Conservation (phyloP, 179 eudicot species). For the Monotropa hypopitys region DNA sequence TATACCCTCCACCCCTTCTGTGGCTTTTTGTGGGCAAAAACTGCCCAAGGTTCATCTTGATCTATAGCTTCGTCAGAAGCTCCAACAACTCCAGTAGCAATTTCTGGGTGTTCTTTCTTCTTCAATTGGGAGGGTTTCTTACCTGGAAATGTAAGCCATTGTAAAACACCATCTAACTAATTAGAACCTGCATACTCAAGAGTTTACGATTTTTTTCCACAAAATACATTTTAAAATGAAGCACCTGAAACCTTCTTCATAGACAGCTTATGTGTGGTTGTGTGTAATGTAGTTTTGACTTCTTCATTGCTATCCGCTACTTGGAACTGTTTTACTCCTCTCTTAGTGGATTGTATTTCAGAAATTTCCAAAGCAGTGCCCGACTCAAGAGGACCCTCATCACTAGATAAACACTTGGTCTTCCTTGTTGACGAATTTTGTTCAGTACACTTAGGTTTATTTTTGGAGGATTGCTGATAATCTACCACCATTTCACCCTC, state of each 20-base stretch:
- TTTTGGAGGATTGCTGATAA: constrained; percentile 6
- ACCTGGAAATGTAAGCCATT: constrained; percentile 17
- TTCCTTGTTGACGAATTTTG: constrained; percentile 14
- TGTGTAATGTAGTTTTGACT: constrained; percentile 14
- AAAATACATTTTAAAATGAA: background rate
- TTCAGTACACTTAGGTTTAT: constrained; percentile 3
- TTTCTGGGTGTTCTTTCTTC: constrained; percentile 26
- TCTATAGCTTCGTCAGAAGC: constrained; percentile 18
- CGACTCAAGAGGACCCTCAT: constrained; percentile 2
- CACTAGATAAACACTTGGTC: constrained; percentile 9
- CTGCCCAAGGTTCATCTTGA: constrained; percentile 73
- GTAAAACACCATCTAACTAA: background rate
- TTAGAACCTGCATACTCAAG: background rate
- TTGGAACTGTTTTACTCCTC: constrained; percentile 18
- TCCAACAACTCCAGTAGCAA: constrained; percentile 26
- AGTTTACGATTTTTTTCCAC: background rate
- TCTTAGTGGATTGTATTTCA: constrained; percentile 21
- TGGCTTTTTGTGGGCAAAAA: constrained; percentile 84
- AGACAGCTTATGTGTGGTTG: constrained; percentile 25
- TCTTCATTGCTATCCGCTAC: constrained; percentile 17
- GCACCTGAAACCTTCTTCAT: constrained; percentile 37
- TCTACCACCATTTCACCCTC: constrained; percentile 17
- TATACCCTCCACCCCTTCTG: constrained; percentile 81
- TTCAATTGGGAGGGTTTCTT: constrained; percentile 21
- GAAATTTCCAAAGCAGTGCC: constrained; percentile 17